phyloP scores from a whole-genome alignment of 768 basidiomycete genomes.

The Mycena leptocephala region DNA sequence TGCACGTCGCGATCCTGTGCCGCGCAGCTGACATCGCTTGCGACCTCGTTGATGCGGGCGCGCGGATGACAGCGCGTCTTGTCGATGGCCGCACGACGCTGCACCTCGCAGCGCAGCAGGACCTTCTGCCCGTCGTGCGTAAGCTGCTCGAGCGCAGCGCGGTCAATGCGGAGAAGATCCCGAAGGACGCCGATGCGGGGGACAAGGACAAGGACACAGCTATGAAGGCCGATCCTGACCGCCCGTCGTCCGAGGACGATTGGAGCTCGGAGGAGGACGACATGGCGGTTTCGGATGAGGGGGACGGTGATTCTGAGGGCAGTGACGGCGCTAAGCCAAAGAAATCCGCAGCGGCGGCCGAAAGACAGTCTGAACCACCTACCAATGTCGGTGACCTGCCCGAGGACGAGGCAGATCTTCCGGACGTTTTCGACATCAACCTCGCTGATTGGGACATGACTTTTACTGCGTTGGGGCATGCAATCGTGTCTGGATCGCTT shows the following conservation, averaged over 20 bases:
- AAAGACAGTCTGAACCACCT: background rate
- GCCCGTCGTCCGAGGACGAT: slow-evolving; percentile 63
- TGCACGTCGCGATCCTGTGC: slow-evolving; percentile 70
- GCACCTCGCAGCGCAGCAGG: slow-evolving; percentile 70
- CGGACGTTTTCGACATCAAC: slow-evolving; percentile 70
- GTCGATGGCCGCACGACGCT: slow-evolving; percentile 70
- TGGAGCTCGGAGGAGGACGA: slow-evolving; percentile 63
- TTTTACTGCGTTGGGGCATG: slow-evolving; percentile 68
- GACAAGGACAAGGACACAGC: background rate
- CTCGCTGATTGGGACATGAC: slow-evolving; percentile 72
- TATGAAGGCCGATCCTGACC: background rate
- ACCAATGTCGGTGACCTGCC: slow-evolving; percentile 54
- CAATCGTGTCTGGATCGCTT: slow-evolving; percentile 62
- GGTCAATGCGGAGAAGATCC: slow-evolving; percentile 50
- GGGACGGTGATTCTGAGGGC: slow-evolving; percentile 28
- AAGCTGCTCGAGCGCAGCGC: slow-evolving; percentile 68
- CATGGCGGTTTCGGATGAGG: slow-evolving; percentile 41
- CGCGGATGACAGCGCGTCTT: slow-evolving; percentile 68
- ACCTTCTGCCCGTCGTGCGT: slow-evolving; percentile 56
- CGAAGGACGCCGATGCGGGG: slow-evolving; percentile 10
- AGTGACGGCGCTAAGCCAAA: too few species aligned
- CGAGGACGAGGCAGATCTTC: slow-evolving; percentile 65
- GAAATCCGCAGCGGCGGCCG: too few species aligned
- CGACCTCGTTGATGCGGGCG: slow-evolving; percentile 69
- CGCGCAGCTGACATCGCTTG: slow-evolving; percentile 62